These are phyloP conservation scores for Forsythia viridissima DNA, from an alignment of 257 asterid genomes.

Conservation along the genomic window DNA sequence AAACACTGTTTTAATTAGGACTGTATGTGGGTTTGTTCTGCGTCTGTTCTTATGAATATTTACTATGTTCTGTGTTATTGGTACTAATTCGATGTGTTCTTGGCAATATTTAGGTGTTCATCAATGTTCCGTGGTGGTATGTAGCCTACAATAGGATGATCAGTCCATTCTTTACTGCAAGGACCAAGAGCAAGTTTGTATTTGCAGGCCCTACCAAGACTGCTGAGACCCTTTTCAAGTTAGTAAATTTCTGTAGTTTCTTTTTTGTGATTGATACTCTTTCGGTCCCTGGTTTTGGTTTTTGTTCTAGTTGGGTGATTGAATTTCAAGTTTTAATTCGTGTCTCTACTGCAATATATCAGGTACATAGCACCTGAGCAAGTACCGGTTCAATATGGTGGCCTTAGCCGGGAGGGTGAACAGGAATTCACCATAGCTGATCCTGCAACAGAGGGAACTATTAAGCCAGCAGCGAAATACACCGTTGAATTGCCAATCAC, in stretches of 20 bases:
- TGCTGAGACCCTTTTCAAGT: conserved; percentile 76
- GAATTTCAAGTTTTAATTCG: background rate
- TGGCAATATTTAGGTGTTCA: conserved; percentile 50
- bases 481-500: conserved; percentile 57
- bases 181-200: conserved; percentile 89
- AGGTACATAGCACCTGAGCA: conserved; percentile 73
- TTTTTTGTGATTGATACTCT: background rate
- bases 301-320: background rate
- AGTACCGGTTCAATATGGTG: conserved; percentile 68
- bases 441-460: conserved; percentile 48
- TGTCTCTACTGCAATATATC: conserved; percentile 3
- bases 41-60: too few species aligned
- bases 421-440: conserved; percentile 48
- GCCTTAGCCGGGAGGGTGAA: conserved; percentile 59
- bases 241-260: conserved; percentile 16
- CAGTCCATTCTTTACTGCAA: conserved; percentile 71
- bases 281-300: background rate
- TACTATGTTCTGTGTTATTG: background rate
- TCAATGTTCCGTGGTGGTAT: conserved; percentile 93
- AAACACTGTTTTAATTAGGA: background rate
- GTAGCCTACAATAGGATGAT: conserved; percentile 77
- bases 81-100: conserved; percentile 13
- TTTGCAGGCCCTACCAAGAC: conserved; percentile 73
- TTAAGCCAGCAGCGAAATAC: conserved; percentile 61
- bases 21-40: background rate